phyloP scores from a whole-genome alignment of 768 basidiomycete species.

The Lentinula aciculospora region DNA sequence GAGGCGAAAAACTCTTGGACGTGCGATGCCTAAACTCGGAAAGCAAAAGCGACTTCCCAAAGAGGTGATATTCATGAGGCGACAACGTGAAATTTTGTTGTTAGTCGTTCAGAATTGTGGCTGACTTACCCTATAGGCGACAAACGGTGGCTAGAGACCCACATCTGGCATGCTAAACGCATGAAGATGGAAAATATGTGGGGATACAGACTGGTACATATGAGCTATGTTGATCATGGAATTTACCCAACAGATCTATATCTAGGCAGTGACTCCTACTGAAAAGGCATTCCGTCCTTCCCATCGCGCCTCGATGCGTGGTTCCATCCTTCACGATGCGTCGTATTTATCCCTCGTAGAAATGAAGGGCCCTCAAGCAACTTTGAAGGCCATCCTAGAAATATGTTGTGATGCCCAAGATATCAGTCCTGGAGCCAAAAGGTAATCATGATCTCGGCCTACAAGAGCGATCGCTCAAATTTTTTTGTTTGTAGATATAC shows the following conservation, averaged over 20 bases:
- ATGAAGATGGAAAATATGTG: constrained; percentile 93
- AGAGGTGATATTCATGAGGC: constrained; percentile 56
- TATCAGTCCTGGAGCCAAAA: constrained; percentile 50
- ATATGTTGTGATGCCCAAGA: constrained; percentile 62
- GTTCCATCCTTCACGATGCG: constrained; percentile 84
- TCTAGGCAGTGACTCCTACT: constrained; percentile 77
- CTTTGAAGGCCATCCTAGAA: constrained; percentile 48
- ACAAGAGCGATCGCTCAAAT: not conserved
- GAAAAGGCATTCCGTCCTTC: constrained; percentile 92
- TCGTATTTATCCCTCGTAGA: constrained; percentile 80
- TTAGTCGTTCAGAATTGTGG: not conserved
- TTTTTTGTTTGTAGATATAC: constrained; percentile 43
- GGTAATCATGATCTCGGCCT: constrained; percentile 31
- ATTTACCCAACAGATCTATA: not conserved
- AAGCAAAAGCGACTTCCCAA: constrained; percentile 52
- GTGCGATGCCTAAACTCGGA: constrained; percentile 56
- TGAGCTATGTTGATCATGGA: constrained; percentile 11
- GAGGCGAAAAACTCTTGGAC: constrained; percentile 29
- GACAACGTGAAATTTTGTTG: constrained; percentile 56
- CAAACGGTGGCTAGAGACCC: constrained; percentile 93
- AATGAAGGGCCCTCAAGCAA: constrained; percentile 54
- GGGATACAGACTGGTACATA: constrained; percentile 87
- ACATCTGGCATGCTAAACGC: constrained; percentile 95
- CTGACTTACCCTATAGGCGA: constrained; percentile 40
- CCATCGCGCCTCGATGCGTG: constrained; percentile 81